These are phyloP conservation scores for Boletus sp. DNA, from an alignment of 1,284 basidiomycete genomes.

Conservation along the genomic window DNA sequence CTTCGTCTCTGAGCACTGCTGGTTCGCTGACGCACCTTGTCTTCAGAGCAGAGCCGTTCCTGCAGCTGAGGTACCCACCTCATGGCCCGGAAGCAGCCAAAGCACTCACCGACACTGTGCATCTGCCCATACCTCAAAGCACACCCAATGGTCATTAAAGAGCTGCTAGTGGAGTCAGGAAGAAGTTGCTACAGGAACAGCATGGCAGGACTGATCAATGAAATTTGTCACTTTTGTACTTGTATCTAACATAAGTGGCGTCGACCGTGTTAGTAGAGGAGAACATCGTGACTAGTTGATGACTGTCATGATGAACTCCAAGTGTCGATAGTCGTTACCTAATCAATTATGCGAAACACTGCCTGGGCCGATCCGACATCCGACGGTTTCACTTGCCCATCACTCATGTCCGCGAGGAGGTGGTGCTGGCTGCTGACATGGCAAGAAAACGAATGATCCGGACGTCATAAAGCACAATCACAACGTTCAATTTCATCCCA, in stretches of 20 bases:
- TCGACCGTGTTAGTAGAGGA: neutral
- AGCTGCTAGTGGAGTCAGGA: neutral
- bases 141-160: conserved; percentile 2
- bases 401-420: neutral
- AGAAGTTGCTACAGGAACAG: neutral
- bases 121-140: conserved; percentile 19
- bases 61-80: conserved; percentile 25
- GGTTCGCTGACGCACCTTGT: neutral
- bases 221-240: neutral
- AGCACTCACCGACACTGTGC: conserved; percentile 5
- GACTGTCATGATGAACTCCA: too few species aligned
- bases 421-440: too few species aligned
- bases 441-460: too few species aligned
- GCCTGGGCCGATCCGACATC: neutral
- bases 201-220: neutral
- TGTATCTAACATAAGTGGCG: too few species aligned
- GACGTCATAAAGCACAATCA: too few species aligned
- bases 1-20: neutral
- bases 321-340: neutral
- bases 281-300: too few species aligned
- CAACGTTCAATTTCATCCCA: too few species aligned
- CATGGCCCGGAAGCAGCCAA: conserved; percentile 18
- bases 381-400: neutral
- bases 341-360: neutral
- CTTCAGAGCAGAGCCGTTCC: conserved; percentile 20